phyloP scores from a whole-genome alignment of 1,139 yeast genomes.

The Saccharomyces hybrid region DNA sequence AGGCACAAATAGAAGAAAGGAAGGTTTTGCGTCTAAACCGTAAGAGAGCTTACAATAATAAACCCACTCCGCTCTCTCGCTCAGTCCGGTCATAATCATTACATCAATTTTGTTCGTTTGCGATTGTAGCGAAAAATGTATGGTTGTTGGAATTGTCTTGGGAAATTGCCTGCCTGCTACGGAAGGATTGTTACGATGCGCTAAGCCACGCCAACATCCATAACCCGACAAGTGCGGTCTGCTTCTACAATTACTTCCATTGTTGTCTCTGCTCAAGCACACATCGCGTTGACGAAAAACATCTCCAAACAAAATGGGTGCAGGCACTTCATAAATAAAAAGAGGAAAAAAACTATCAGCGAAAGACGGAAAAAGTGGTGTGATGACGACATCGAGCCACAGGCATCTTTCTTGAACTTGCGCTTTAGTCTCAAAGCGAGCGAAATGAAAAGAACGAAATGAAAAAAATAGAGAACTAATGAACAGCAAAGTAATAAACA shows the following conservation, averaged over 20 bases:
- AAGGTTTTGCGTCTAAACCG: neutral
- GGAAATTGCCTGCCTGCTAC: too few relatives aligned
- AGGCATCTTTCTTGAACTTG: neutral
- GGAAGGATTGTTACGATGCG: too few relatives aligned
- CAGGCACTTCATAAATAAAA: neutral
- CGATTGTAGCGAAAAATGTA: too few relatives aligned
- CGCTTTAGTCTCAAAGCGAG: too few relatives aligned
- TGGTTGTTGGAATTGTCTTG: too few relatives aligned
- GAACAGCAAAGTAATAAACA: neutral
- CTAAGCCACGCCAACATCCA: too few relatives aligned
- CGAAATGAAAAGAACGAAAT: too few relatives aligned
- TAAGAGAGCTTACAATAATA: neutral
- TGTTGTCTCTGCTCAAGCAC: neutral
- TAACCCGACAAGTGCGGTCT: too few relatives aligned
- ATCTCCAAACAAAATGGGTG: neutral
- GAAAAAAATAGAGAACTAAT: neutral
- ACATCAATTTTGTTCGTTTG: too few relatives aligned
- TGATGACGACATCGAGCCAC: neutral
- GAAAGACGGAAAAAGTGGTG: neutral
- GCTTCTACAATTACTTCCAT: too few relatives aligned
- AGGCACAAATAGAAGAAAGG: neutral
- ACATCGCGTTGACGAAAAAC: too few relatives aligned
- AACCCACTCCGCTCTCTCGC: neutral
- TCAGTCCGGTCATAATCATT: too few relatives aligned
- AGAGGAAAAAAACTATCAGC: neutral